phyloP scores from a whole-genome alignment of 1,139 yeast genomes.

The Pneumocystis jirovecii region DNA sequence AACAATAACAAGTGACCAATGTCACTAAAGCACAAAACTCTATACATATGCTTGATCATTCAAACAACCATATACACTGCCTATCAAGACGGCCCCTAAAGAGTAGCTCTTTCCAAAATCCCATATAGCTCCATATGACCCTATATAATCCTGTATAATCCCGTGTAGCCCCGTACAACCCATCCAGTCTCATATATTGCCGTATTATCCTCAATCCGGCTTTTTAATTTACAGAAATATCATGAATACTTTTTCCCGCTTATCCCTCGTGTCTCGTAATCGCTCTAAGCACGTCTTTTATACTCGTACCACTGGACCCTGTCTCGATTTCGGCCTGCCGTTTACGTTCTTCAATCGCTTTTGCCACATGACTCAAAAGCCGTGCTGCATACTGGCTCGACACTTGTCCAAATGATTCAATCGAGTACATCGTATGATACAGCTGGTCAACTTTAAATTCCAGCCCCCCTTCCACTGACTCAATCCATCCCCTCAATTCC shows the following conservation, averaged over 20 bases:
- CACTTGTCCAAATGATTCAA: slow-evolving; percentile 7
- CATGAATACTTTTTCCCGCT: neutral
- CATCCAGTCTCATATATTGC: too few species aligned
- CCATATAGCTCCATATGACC: too few species aligned
- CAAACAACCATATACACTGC: neutral
- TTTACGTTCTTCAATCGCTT: slow-evolving; percentile 6
- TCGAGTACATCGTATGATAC: slow-evolving; percentile 12
- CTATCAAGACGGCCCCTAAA: neutral
- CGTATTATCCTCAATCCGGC: neutral
- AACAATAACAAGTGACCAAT: neutral
- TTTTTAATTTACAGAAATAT: neutral
- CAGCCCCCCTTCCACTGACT: slow-evolving; percentile 6
- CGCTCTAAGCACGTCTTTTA: slow-evolving; percentile 13
- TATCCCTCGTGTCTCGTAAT: slow-evolving; percentile 9
- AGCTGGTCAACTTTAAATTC: slow-evolving; percentile 13
- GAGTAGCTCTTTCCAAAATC: neutral
- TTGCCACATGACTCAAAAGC: slow-evolving; percentile 11
- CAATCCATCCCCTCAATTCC: slow-evolving; percentile 7
- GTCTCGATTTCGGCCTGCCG: slow-evolving; percentile 8
- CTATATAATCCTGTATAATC: too few species aligned
- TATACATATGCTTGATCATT: neutral
- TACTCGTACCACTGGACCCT: slow-evolving; percentile 12
- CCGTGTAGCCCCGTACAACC: too few species aligned
- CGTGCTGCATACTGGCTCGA: slow-evolving; percentile 12
- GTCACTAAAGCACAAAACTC: neutral